phyloP scores from a whole-genome alignment of 371 early-diverging fungal species.

The Actinomortierella wolfii region DNA sequence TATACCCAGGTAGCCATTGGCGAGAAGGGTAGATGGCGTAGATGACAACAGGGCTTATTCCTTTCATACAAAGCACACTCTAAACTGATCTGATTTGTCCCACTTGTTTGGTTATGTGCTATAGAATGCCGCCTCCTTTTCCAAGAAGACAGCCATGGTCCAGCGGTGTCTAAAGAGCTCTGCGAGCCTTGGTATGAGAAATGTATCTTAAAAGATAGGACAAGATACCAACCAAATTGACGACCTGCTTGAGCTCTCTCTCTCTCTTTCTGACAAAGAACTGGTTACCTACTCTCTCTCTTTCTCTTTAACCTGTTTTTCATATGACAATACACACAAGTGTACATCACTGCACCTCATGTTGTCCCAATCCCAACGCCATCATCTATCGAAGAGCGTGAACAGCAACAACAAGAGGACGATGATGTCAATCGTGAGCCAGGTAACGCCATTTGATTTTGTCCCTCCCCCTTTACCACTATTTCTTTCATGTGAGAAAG shows the following conservation, averaged over 20 bases:
- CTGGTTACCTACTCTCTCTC: neutral
- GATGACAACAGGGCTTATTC: too few relatives aligned
- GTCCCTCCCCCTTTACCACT: too few relatives aligned
- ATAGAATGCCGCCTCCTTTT: constrained; percentile 68
- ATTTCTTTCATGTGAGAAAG: too few relatives aligned
- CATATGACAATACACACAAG: constrained; percentile 25
- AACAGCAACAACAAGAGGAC: constrained; percentile 52
- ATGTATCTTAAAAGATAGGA: neutral
- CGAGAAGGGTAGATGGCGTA: too few relatives aligned
- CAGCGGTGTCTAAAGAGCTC: constrained; percentile 64
- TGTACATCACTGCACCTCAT: constrained; percentile 71
- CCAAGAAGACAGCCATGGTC: constrained; percentile 70
- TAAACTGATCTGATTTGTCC: too few relatives aligned
- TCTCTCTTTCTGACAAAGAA: neutral
- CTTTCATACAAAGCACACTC: too few relatives aligned
- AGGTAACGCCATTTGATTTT: constrained; percentile 38
- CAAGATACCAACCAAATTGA: neutral
- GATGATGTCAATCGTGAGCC: constrained; percentile 23
- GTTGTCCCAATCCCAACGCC: constrained; percentile 58
- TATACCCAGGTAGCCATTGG: too few relatives aligned
- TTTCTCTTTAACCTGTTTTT: neutral
- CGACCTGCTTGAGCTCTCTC: neutral
- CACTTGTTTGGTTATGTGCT: too few relatives aligned
- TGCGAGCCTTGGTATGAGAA: constrained; percentile 65
- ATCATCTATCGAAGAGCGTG: constrained; percentile 55